phyloP scores from a whole-genome alignment of 345 rosid genomes.

The Microthlaspi erraticum region DNA sequence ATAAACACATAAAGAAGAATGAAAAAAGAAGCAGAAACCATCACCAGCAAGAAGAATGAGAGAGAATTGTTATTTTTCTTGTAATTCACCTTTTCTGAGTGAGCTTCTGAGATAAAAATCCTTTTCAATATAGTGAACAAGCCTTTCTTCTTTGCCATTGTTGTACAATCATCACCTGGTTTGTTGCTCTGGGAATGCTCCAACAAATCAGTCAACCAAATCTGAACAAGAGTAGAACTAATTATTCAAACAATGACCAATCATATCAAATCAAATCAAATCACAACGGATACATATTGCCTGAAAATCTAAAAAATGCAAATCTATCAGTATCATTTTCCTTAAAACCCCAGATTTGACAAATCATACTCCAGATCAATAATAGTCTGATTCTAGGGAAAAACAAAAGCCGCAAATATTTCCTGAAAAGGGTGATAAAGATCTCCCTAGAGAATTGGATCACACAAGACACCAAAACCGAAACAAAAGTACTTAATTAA shows the following conservation, averaged over 20 bases:
- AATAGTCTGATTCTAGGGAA: background rate
- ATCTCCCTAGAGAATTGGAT: slow-evolving; percentile 17
- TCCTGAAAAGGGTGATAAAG: slow-evolving; percentile 27
- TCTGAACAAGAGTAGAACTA: slow-evolving; percentile 3
- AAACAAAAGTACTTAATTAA: background rate
- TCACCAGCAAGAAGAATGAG: background rate
- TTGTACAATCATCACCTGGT: slow-evolving; percentile 45
- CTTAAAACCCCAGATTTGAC: background rate
- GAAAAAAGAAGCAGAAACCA: background rate
- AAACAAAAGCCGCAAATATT: background rate
- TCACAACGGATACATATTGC: slow-evolving; percentile 10
- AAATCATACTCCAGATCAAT: slow-evolving; percentile 29
- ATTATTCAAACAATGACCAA: slow-evolving; percentile 8
- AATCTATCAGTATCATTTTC: background rate
- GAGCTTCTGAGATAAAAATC: slow-evolving; percentile 66
- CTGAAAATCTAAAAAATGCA: background rate
- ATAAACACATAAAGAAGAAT: slow-evolving; percentile 13
- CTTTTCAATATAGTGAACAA: slow-evolving; percentile 75
- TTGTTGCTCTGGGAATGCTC: background rate
- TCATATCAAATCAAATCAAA: slow-evolving; percentile 13
- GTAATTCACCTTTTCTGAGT: slow-evolving; percentile 63
- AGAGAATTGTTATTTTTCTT: background rate
- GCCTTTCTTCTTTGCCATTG: slow-evolving; percentile 76
- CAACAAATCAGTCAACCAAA: slow-evolving; percentile 13
- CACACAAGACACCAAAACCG: slow-evolving; percentile 30